Evolutionary conservation across 768 basidiomycete species (phyloP).

Genomic region (Mycena rebaudengoi): DNA sequence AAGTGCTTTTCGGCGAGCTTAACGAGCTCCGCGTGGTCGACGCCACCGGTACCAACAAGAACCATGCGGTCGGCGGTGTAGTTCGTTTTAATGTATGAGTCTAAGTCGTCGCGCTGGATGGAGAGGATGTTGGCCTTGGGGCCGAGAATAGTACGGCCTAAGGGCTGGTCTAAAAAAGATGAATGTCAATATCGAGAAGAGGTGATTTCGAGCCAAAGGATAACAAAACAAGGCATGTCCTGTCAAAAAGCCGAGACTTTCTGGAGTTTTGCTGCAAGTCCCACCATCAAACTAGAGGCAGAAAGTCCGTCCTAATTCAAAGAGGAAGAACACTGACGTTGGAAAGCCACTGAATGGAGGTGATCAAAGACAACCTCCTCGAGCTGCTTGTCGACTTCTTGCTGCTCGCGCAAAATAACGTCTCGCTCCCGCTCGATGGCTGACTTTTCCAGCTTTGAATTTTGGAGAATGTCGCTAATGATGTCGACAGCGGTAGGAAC

Average conservation of each 20-base stretch:
- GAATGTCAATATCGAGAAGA: not conserved
- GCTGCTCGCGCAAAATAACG: constrained; percentile 96
- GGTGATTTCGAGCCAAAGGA: not conserved
- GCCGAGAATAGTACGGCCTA: constrained; percentile 97
- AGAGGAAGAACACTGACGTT: constrained; percentile 63
- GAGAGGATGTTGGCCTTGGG: constrained; percentile 96
- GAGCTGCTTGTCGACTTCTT: constrained; percentile 98
- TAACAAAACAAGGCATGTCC: constrained; percentile 9
- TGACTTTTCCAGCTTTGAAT: constrained; percentile 87
- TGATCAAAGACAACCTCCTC: constrained; percentile 99
- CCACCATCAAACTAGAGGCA: no score
- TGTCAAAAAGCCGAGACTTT: no score
- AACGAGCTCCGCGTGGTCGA: constrained; percentile 91
- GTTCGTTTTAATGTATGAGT: constrained; percentile 94
- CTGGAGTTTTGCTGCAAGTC: no score
- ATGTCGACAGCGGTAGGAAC: constrained; percentile 92
- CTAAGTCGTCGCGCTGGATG: constrained; percentile 89
- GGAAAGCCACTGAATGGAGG: constrained; percentile 95
- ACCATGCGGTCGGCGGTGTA: constrained; percentile 99
- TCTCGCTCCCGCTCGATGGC: constrained; percentile 97
- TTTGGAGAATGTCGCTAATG: constrained; percentile 97
- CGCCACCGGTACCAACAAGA: constrained; percentile 95
- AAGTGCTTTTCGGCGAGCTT: constrained; percentile 96
- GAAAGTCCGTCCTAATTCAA: no score
- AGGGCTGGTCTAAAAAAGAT: constrained; percentile 76